Evolutionary conservation across 2,329 filamentous ascomycete genomes (phyloP).

Genomic region (Furcasterigmium sp.): DNA sequence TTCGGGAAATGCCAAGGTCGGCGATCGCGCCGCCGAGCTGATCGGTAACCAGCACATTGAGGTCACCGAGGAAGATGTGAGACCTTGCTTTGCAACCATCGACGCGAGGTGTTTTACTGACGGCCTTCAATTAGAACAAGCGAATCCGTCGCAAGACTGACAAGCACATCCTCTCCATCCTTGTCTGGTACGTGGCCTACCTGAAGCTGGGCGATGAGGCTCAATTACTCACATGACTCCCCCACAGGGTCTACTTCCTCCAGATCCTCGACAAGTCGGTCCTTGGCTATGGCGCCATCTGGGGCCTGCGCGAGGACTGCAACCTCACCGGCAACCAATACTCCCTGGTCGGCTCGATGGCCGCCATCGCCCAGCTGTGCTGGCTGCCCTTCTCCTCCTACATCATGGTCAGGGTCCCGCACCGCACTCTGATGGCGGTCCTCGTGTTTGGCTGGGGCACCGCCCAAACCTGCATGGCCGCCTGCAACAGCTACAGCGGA

Average conservation of each 20-base stretch:
- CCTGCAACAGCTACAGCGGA: slow-evolving; percentile 10
- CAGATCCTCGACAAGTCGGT: slow-evolving; percentile 54
- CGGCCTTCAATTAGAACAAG: slow-evolving; percentile 31
- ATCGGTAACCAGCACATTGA: slow-evolving; percentile 10
- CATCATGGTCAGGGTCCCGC: slow-evolving; percentile 56
- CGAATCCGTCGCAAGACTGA: slow-evolving; percentile 59
- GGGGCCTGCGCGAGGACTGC: slow-evolving; percentile 44
- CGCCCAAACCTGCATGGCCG: slow-evolving; percentile 26
- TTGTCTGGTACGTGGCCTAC: too few species aligned
- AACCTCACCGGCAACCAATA: slow-evolving; percentile 48
- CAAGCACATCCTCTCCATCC: slow-evolving; percentile 47
- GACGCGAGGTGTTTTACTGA: background rate
- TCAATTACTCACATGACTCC: too few species aligned
- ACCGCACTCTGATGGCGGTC: slow-evolving; percentile 50
- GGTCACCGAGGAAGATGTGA: slow-evolving; percentile 29
- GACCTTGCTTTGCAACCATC: background rate
- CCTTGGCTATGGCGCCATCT: slow-evolving; percentile 52
- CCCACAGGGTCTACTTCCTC: slow-evolving; percentile 54
- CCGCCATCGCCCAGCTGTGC: slow-evolving; percentile 52
- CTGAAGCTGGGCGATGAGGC: too few species aligned
- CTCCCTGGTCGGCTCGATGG: slow-evolving; percentile 51
- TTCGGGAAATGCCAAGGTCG: slow-evolving; percentile 1
- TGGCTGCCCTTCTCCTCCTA: slow-evolving; percentile 57
- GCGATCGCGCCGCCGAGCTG: slow-evolving; percentile 8
- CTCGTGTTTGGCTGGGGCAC: slow-evolving; percentile 40